Evolutionary conservation across 2,329 filamentous ascomycete species (phyloP).

Genomic region (Fusarium ramigenum): DNA sequence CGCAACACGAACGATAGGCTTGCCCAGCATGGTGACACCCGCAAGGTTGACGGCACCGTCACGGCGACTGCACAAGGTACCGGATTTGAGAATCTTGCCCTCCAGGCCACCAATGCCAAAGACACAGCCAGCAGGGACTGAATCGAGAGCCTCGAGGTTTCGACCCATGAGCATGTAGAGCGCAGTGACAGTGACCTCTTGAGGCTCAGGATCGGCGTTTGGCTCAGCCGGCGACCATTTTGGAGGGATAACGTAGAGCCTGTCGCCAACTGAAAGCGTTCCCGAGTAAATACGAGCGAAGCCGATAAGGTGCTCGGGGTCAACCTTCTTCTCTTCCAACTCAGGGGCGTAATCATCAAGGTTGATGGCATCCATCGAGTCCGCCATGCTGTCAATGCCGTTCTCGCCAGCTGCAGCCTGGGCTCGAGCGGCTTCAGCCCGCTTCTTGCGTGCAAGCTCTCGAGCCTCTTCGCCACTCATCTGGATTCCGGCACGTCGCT

Average conservation of each 20-base stretch:
- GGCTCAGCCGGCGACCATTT: conserved; percentile 90
- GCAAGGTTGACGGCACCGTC: conserved; percentile 91
- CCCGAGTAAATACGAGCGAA: conserved; percentile 96
- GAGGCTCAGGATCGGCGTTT: conserved; percentile 75
- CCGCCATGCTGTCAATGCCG: conserved; percentile 65
- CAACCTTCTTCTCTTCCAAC: conserved; percentile 66
- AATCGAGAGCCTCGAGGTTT: conserved; percentile 81
- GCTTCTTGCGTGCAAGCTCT: conserved; percentile 86
- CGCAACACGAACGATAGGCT: conserved; percentile 94
- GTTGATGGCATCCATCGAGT: conserved; percentile 68
- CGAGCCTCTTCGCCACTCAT: conserved; percentile 90
- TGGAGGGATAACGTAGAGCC: conserved; percentile 88
- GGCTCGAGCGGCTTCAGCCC: conserved; percentile 85
- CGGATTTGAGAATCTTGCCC: conserved; percentile 93
- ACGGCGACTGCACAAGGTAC: conserved; percentile 88
- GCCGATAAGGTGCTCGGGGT: conserved; percentile 89
- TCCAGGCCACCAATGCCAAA: conserved; percentile 95
- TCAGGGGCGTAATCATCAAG: conserved; percentile 62
- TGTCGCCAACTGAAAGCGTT: conserved; percentile 86
- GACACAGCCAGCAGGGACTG: conserved; percentile 91
- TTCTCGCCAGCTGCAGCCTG: conserved; percentile 67
- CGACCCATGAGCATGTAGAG: conserved; percentile 97
- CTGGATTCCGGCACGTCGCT: conserved; percentile 69
- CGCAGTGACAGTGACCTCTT: conserved; percentile 84
- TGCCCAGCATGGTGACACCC: conserved; percentile 79